Evolutionary conservation across 805 yeast genomes (phyloP).

Genomic region (Ogataea kodamae): DNA sequence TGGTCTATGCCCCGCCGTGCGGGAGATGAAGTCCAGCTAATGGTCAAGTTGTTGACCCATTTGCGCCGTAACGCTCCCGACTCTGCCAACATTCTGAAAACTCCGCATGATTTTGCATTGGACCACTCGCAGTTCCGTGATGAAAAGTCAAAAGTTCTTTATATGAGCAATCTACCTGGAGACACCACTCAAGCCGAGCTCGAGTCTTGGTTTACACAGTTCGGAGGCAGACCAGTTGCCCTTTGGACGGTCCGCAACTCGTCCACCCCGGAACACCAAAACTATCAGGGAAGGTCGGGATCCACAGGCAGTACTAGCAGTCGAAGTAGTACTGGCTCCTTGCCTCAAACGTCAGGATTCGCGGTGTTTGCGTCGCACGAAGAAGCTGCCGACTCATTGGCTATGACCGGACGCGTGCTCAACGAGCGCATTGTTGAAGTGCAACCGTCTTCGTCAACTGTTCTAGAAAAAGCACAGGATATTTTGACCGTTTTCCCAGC

Average conservation of each 20-base stretch:
- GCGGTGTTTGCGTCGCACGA: constrained; percentile 82
- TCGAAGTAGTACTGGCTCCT: constrained; percentile 15
- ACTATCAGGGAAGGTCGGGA: constrained; percentile 4
- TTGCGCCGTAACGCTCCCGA: constrained; percentile 40
- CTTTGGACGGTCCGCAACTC: constrained; percentile 82
- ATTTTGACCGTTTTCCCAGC: constrained; percentile 81
- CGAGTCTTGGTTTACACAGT: constrained; percentile 87
- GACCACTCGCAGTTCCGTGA: constrained; percentile 64
- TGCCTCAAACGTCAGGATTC: constrained; percentile 59
- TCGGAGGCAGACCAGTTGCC: constrained; percentile 81
- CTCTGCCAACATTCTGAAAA: constrained; percentile 56
- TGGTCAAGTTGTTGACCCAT: constrained; percentile 42
- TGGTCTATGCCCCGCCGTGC: constrained; percentile 40
- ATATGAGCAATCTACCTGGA: constrained; percentile 71
- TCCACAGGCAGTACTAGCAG: constrained; percentile 13
- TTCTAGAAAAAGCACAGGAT: constrained; percentile 79
- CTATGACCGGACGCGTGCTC: constrained; percentile 71
- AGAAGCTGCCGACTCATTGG: constrained; percentile 75
- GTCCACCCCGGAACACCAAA: constrained; percentile 22
- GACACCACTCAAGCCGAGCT: constrained; percentile 90
- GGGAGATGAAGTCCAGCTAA: constrained; percentile 42
- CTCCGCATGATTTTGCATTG: constrained; percentile 73
- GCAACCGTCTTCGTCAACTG: constrained; percentile 77
- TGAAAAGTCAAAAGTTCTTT: constrained; percentile 76
- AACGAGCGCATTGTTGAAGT: constrained; percentile 78